Base-by-base conservation (phyloP, 305 asterid genomes). In the Vinca major region DNA sequence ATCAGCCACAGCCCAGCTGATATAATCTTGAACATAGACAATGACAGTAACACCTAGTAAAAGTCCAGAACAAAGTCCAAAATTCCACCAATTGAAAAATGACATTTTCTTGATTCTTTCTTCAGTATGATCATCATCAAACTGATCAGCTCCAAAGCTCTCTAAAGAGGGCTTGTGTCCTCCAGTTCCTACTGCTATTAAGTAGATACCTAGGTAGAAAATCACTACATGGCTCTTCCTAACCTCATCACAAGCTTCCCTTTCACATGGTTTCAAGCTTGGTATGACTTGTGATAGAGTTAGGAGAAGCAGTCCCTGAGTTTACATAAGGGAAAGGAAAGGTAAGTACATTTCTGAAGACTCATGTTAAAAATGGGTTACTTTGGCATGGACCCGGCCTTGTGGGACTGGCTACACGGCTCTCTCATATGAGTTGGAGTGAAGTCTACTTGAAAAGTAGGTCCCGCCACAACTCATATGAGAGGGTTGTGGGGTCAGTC, bases 101-200 rank as follows among this genome's bases (percentile, higher is more conserved):
- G 98, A 93, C 93, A 88, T 86, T 69, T 87, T 93, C 56, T 84
- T 57, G 49, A 66, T 77, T 43, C 92, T 71, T 58, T 93, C 99
- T 2, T 50, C 66, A 0, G 83, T 82, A 63, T 93, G 90, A 45
- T 89, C 86, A 14, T 89, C 97, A 47, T 93, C 99, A 41, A 93
- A 93, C 65, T 93, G 99, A 51, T 93, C 94, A 2, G 99, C 99
- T 17, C 97, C 99, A 20, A 93, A 93, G 83, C 99, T 90, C 81
- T 93, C 95, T 2, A 93, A 77, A 2, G 91, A 79, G 1, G 99
- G 96, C 79, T 89, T 93, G 65, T 90, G 94, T 53, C 97, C 96
- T 4, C 96, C 99, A 0, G 99, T 90, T 48, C 91, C 99, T 0
- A 83, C 67, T 3, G 99, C 89, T 75, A 93, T 77, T 70, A 86